These are phyloP conservation scores for Plasmodium inui DNA, from an alignment of 169 alveolate genomes.

Conservation along the genomic window DNA sequence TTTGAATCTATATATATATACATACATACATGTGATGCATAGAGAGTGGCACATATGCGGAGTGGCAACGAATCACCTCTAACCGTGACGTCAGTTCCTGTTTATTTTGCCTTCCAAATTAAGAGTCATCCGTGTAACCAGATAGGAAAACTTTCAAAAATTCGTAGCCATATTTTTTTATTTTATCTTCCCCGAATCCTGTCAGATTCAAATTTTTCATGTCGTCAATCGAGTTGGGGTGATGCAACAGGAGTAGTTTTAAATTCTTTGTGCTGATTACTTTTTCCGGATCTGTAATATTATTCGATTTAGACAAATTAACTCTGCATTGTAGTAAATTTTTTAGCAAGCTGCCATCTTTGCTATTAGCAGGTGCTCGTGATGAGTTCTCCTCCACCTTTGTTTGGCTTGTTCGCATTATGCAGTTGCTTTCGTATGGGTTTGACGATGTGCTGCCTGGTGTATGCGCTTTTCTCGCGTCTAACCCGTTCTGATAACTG, in stretches of 20 bases:
- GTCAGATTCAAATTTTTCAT: conserved; percentile 27
- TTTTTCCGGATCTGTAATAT: conserved; percentile 71
- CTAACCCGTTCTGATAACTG: not conserved
- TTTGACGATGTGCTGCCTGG: not conserved
- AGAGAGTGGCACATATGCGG: not conserved
- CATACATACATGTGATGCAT: not conserved
- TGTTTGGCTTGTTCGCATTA: not conserved
- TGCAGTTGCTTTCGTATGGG: not conserved
- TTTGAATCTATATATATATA: not conserved
- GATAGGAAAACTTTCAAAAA: conserved; percentile 38
- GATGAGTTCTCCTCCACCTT: not conserved
- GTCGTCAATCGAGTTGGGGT: conserved; percentile 49
- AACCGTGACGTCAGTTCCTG: not conserved
- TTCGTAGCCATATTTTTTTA: conserved; percentile 59
- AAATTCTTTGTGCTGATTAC: conserved; percentile 68
- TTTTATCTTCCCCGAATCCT: conserved; percentile 70
- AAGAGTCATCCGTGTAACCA: not conserved
- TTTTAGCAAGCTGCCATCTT: conserved; percentile 19
- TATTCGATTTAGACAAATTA: conserved; percentile 33
- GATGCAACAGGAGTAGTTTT: conserved; percentile 47
- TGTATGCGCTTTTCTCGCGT: not conserved
- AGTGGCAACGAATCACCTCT: not conserved
- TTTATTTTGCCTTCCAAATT: not conserved
- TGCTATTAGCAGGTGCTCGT: not conserved
- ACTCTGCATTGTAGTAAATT: conserved; percentile 29